Base-by-base conservation (phyloP, 129 eudicot species). In the Tagetes erecta region DNA sequence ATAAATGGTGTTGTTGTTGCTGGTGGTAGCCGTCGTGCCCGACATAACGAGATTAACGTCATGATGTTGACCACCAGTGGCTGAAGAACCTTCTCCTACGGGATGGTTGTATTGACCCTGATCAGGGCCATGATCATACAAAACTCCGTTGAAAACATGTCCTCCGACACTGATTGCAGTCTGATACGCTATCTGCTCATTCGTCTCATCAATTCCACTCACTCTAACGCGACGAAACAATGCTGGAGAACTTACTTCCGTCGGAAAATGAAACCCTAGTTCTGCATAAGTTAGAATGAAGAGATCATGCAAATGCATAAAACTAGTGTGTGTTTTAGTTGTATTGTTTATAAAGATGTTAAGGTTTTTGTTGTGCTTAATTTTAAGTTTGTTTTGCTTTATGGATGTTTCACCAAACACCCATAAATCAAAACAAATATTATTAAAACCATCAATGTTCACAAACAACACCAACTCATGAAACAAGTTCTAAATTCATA, bases 101-200 rank as follows among this genome's bases (percentile, higher is more conserved):
- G 74, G 64, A 6, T 67, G 35, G 41, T 51, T 14, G 70, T 78
- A 72, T 14, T 72, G 73, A 39, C 50, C 74, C 35, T 87, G 90
- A 67, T 62, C 87, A 0, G 87, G 85, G 66, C 96, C 96, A 74
- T 89, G 92, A 81, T 89, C 90, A 53, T 87, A 87, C 13, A 89
- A 88, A 79, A 89, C 83, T 72, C 96, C 96, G 74, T 87, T 86
- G 75, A 89, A 89, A 64, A 85, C 77, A 57, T 85, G 96, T 2
- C 96, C 96, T 4, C 85, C 90, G 0, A 89, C 78, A 73, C 80
- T 84, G 1, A 89, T 82, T 41, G 96, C 87, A 35, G 96, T 89
- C 79, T 87, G 88, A 70, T 89, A 89, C 2, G 92, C 96, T 52
- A 69, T 69, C 10, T 86, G 89, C 63, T 89, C 89, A 9, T 87